These are phyloP conservation scores for Pleurotus tuoliensis DNA, from an alignment of 768 basidiomycete species.

Conservation along the genomic window DNA sequence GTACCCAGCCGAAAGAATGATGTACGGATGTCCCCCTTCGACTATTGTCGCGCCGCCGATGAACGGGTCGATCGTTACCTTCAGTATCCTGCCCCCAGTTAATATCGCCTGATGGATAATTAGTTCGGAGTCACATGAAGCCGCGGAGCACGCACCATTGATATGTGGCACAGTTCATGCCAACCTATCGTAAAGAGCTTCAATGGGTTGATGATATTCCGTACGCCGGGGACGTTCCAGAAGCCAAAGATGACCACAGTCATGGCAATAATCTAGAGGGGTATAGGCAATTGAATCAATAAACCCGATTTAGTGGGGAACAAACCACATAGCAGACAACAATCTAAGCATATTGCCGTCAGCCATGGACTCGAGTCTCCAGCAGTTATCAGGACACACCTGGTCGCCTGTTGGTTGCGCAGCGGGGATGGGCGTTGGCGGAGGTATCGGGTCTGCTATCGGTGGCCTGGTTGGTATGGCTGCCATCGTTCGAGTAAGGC, in stretches of 20 bases:
- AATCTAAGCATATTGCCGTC: constrained; percentile 37
- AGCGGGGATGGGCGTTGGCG: constrained; percentile 27
- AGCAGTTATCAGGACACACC: constrained; percentile 34
- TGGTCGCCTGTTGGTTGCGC: constrained; percentile 68
- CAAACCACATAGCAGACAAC: constrained; percentile 75
- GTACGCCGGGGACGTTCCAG: constrained; percentile 81
- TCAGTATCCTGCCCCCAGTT: constrained; percentile 73
- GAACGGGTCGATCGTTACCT: constrained; percentile 82
- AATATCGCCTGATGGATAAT: constrained; percentile 55
- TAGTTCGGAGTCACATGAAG: background rate
- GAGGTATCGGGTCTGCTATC: constrained; percentile 39
- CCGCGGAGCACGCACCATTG: constrained; percentile 47
- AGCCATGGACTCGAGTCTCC: constrained; percentile 11
- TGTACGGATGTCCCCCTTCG: constrained; percentile 68
- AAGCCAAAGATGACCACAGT: constrained; percentile 83
- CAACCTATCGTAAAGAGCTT: constrained; percentile 87
- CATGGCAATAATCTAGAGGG: constrained; percentile 71
- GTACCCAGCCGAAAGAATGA: constrained; percentile 78
- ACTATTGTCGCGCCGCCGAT: constrained; percentile 75
- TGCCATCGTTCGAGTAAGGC: constrained; percentile 16
- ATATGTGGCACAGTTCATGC: constrained; percentile 86
- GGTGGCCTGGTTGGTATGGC: constrained; percentile 32
- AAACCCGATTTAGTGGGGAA: constrained; percentile 14
- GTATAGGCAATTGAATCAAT: constrained; percentile 7
- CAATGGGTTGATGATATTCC: constrained; percentile 77